Evolutionary conservation across 306 rosid genomes (phyloP).

Genomic region (Castanospermum australe): DNA sequence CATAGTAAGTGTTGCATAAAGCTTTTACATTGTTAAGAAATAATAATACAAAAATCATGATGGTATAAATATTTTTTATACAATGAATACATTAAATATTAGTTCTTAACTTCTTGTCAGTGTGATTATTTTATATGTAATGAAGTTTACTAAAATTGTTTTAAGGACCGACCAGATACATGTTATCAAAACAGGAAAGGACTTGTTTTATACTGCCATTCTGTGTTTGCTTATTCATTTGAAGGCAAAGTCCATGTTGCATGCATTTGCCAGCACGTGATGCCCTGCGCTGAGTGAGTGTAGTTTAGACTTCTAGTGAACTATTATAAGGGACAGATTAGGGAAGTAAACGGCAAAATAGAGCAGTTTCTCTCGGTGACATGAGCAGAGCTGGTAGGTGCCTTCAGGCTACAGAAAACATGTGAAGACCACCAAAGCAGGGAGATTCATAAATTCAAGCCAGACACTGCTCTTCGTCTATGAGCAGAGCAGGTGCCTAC

Average conservation of each 20-base stretch:
- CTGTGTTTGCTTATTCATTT: not conserved
- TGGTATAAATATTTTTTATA: not conserved
- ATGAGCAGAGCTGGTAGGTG: slow-evolving; percentile 18
- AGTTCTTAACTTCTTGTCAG: not conserved
- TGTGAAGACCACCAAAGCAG: slow-evolving; percentile 34
- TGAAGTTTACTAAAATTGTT: slow-evolving; percentile 4
- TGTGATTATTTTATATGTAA: not conserved
- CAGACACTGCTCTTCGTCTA: slow-evolving; percentile 23
- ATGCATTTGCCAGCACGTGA: slow-evolving; percentile 27
- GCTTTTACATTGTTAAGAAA: not conserved
- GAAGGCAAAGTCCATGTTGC: slow-evolving; percentile 34
- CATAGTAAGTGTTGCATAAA: not conserved
- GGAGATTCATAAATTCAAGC: not conserved
- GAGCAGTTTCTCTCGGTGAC: not conserved
- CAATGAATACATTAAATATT: not conserved
- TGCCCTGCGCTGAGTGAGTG: not conserved
- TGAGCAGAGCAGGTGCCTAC: not conserved
- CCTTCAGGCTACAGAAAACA: slow-evolving; percentile 2
- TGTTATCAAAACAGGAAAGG: not conserved
- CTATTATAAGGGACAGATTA: slow-evolving; percentile 17
- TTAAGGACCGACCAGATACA: slow-evolving; percentile 20
- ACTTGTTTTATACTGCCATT: not conserved
- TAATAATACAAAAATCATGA: not conserved
- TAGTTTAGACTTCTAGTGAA: too few relatives aligned
- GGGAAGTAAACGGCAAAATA: slow-evolving; percentile 25